Base-by-base conservation (phyloP, 108 stramenopile genomes). In the Stephanodiscus minutulus region DNA sequence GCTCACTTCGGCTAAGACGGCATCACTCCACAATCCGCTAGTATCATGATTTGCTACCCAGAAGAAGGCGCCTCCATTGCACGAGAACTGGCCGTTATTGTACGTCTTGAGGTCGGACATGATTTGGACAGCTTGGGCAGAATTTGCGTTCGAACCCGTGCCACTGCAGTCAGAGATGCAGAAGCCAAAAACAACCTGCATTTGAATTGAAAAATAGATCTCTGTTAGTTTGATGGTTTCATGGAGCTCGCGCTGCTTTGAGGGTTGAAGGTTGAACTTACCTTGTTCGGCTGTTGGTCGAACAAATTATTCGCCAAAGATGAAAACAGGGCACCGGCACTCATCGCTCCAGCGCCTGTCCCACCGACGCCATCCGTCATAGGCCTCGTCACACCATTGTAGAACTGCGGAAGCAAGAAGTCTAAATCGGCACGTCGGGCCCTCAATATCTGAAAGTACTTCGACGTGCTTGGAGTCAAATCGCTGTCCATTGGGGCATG, bases 401-500 rank as follows among this genome's bases (percentile, higher is more conserved):
- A 87, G 57, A 82, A 85, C 47, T 87, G 83, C 0, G 86, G 86
- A 81, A 85, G 76, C 25, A 87, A 48, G 25, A 83, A 85, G 59
- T 87, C 84, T 33, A 87, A 57, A 13, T 68, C 50, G 24, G 49
- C 22, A 21, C 52, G 27, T 13, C 70, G 55, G 17, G 58, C 68
- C 46, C 72, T 73, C 46, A 88, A 39, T 13, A 86, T 73, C 2
- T 84, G 59, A 43, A 72, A 88, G 60, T 86, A 77, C 50, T 50
- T 56, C 8, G 57, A 83, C 25, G 74, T 55, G 2, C 47, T 65
- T 58, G n/a, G 66, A 74, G 65, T 69, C 85, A 28, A 80, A 57
- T 88, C 87, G 43, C 48, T 25, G 21, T 86, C 85, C 87, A 88
- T 85, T 0, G 87, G 87, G 8, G 87, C 83, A 70, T 88, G 87